Conservation (phyloP, 306 rosid species). For the Abrus precatorius region DNA sequence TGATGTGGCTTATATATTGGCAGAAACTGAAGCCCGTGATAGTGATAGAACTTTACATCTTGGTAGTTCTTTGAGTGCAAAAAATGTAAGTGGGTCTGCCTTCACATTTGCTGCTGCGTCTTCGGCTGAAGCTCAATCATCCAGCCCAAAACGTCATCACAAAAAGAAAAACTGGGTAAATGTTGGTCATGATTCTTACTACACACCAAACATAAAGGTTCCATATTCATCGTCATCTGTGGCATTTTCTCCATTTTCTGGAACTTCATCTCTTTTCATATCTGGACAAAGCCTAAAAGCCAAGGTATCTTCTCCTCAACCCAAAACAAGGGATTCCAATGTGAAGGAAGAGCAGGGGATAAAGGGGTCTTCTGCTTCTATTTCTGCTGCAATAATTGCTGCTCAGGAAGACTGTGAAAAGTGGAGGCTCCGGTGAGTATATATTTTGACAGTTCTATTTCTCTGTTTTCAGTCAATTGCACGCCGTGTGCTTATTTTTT, state of each 20-base stretch:
- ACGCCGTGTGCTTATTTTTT: conserved; percentile 24
- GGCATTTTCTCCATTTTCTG: conserved; percentile 61
- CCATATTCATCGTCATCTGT: conserved; percentile 71
- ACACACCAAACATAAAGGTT: conserved; percentile 60
- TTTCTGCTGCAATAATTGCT: conserved; percentile 59
- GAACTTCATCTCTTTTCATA: conserved; percentile 60
- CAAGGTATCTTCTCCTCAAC: conserved; percentile 57
- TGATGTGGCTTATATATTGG: conserved; percentile 49
- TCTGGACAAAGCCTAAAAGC: conserved; percentile 60
- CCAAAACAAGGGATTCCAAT: conserved; percentile 54
- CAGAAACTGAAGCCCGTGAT: conserved; percentile 63
- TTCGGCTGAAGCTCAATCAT: conserved; percentile 65
- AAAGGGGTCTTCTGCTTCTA: conserved; percentile 61
- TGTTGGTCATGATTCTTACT: conserved; percentile 65
- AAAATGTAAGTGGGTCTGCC: conserved; percentile 58
- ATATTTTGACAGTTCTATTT: conserved; percentile 41
- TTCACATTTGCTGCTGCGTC: conserved; percentile 88
- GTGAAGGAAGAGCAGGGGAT: conserved; percentile 53
- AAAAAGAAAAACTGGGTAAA: conserved; percentile 74
- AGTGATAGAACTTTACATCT: conserved; percentile 53
- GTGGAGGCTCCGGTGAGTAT: conserved; percentile 89
- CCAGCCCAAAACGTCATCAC: conserved; percentile 63
- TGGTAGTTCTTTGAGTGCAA: conserved; percentile 62
- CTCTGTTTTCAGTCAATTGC: conserved; percentile 26
- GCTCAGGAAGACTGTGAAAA: conserved; percentile 92